Conservation (phyloP, 1,284 basidiomycete genomes). For the Heterobasidion parviporum region DNA sequence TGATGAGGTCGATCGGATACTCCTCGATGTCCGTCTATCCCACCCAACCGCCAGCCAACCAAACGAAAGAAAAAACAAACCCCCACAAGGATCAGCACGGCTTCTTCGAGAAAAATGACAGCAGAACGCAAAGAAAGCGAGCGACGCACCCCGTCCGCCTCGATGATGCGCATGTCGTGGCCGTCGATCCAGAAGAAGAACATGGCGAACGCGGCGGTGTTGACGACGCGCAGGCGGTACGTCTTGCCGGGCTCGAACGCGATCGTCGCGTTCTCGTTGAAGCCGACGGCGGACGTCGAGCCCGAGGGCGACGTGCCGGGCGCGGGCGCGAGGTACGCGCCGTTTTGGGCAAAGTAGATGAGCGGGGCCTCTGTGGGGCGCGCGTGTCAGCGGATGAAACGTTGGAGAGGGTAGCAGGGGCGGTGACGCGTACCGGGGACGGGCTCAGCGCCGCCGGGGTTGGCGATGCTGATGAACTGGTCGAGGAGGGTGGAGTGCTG, state of each 20-base stretch:
- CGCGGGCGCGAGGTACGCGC: conserved; percentile 58
- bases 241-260: conserved; percentile 79
- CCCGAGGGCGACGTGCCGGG: conserved; percentile 34
- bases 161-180: conserved; percentile 86
- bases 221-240: conserved; percentile 70
- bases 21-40: conserved; percentile 68
- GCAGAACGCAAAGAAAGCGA: not conserved
- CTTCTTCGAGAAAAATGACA: not conserved
- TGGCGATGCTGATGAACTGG: conserved; percentile 67
- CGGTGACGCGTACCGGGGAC: conserved; percentile 51
- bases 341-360: conserved; percentile 80
- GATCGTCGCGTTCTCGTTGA: conserved; percentile 83
- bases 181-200: conserved; percentile 90
- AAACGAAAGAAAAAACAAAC: not conserved
- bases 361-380: conserved; percentile 77
- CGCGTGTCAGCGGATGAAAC: no score
- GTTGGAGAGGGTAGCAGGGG: not conserved
- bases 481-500: conserved; percentile 59
- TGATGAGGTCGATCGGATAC: conserved; percentile 61
- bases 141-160: conserved; percentile 72
- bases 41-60: not conserved
- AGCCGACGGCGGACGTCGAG: conserved; percentile 54
- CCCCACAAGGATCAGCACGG: not conserved
- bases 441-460: conserved; percentile 84
- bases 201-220: conserved; percentile 63